A percentile compares a stretch with the other conserved stretches of the same genome.
These are phyloP conservation scores for Ophiocytium majus DNA, from an alignment of 352 stramenopile genomes.

Conservation along the genomic window DNA sequence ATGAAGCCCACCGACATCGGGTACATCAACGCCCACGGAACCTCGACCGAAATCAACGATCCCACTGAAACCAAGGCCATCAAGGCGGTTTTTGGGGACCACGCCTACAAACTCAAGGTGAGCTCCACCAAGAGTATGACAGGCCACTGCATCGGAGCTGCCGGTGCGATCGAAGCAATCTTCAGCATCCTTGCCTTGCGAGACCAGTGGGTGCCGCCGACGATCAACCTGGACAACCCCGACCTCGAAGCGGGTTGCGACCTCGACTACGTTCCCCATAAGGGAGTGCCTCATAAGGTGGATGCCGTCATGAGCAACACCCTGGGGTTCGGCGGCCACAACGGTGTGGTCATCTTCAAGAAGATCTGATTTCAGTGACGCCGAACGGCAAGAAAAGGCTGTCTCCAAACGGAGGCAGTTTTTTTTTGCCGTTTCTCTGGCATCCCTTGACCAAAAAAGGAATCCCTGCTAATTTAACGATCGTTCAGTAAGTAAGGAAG, in stretches of 20 bases:
- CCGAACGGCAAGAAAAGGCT: too few relatives aligned
- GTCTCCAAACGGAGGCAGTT: too few relatives aligned
- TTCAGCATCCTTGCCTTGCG: slow-evolving; percentile 46
- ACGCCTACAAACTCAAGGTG: slow-evolving; percentile 65
- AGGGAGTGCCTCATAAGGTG: slow-evolving; percentile 56
- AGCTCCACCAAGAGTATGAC: slow-evolving; percentile 84
- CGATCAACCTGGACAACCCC: slow-evolving; percentile 73
- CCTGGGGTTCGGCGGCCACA: slow-evolving; percentile 77
- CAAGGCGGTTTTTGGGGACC: slow-evolving; percentile 76
- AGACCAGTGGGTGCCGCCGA: slow-evolving; percentile 62
- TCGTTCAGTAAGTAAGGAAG: too few relatives aligned
- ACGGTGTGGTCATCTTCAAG: slow-evolving; percentile 74
- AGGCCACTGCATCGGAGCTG: slow-evolving; percentile 87
- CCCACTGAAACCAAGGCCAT: slow-evolving; percentile 96
- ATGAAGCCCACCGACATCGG: slow-evolving; percentile 61
- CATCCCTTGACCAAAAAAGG: too few relatives aligned
- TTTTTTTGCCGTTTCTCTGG: too few relatives aligned
- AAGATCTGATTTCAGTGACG: too few relatives aligned
- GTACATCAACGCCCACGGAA: slow-evolving; percentile 98
- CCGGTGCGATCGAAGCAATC: slow-evolving; percentile 71
- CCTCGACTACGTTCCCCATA: slow-evolving; percentile 65
- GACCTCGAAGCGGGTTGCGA: slow-evolving; percentile 70
- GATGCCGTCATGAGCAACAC: slow-evolving; percentile 74
- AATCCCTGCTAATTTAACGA: too few relatives aligned
- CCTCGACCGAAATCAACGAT: slow-evolving; percentile 94